A percentile compares a stretch with the other conserved stretches of the same genome.
These are phyloP conservation scores for Euptelea pleiosperma DNA, from an alignment of 164 flowering plant genomes.

Conservation along the genomic window DNA sequence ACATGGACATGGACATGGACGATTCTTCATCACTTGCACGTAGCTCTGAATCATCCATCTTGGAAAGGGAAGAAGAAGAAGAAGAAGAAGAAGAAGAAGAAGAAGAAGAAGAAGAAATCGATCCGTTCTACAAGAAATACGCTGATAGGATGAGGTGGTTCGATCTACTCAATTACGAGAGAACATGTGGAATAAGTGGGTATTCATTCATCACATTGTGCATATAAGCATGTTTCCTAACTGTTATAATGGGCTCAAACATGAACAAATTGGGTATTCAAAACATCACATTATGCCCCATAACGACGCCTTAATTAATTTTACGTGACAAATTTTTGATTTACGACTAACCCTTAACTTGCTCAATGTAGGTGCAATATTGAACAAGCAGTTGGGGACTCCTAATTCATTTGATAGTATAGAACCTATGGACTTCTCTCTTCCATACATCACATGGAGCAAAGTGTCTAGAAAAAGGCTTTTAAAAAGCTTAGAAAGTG, in stretches of 20 bases:
- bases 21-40: conserved; percentile 1
- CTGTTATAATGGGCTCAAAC: too few species aligned
- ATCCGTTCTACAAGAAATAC: conserved; percentile 37
- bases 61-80: background rate
- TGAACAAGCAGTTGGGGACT: conserved; percentile 23
- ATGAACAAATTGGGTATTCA: too few species aligned
- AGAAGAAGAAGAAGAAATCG: conserved; percentile 15
- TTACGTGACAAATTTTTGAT: background rate
- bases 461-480: conserved; percentile 34
- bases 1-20: conserved; percentile 2
- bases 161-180: conserved; percentile 42
- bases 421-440: conserved; percentile 9
- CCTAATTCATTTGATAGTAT: conserved; percentile 20
- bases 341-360: background rate
- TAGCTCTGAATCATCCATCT: background rate
- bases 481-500: conserved; percentile 42
- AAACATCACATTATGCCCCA: too few species aligned
- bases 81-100: conserved; percentile 1
- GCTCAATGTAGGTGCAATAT: conserved; percentile 29
- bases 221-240: background rate
- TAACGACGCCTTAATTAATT: too few species aligned
- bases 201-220: background rate
- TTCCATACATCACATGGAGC: conserved; percentile 22
- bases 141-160: conserved; percentile 48
- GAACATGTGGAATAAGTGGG: conserved; percentile 44